Evolutionary conservation across 2,329 filamentous ascomycete species (phyloP).

Genomic region (Stenocarpella maydis): DNA sequence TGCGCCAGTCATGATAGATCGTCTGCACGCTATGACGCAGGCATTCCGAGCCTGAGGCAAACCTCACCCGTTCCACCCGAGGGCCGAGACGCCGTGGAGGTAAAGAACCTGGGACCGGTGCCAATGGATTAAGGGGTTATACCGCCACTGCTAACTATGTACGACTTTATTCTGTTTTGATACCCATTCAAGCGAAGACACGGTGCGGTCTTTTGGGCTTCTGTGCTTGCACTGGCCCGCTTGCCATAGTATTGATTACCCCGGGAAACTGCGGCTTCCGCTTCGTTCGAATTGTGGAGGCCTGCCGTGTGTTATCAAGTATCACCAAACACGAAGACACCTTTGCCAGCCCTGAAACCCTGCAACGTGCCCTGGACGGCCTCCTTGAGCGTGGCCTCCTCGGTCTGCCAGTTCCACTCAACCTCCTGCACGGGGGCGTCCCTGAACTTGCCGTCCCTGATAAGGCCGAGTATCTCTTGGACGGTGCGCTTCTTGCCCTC

Average conservation of each 20-base stretch:
- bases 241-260: not conserved
- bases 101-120: not conserved
- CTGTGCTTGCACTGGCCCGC: not conserved
- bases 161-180: constrained; percentile 13
- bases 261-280: not conserved
- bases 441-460: constrained; percentile 77
- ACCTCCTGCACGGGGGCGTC: constrained; percentile 86
- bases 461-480: constrained; percentile 82
- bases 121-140: not conserved
- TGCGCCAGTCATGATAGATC: constrained; percentile 93
- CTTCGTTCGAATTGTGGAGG: not conserved
- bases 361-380: constrained; percentile 85
- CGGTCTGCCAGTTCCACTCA: constrained; percentile 83
- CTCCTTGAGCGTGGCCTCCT: constrained; percentile 70
- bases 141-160: constrained; percentile 3
- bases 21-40: constrained; percentile 92
- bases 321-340: constrained; percentile 82
- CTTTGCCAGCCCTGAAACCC: constrained; percentile 88
- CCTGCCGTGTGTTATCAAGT: constrained; percentile 48
- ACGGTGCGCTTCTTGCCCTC: constrained; percentile 80
- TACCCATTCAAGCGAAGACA: not conserved
- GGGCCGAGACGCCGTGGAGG: not conserved
- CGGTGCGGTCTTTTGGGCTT: not conserved
- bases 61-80: not conserved
- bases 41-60: constrained; percentile 75